Evolutionary conservation across 2,329 filamentous ascomycete genomes (phyloP), one percentile per base, ranked within the genome.

Genomic region (Cadophora sp.): DNA sequence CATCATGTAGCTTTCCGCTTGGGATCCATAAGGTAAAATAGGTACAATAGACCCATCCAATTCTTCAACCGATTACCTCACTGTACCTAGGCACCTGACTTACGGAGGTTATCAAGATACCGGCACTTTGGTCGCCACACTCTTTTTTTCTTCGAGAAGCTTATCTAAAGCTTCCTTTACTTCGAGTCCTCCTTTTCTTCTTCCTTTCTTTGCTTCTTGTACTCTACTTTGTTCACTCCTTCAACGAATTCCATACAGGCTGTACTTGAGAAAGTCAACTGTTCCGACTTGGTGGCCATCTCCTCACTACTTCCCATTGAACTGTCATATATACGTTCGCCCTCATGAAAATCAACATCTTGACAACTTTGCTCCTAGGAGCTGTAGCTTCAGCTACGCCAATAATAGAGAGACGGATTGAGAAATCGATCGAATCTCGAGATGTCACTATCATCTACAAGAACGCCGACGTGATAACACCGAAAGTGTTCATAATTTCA

Each of bases 401-500:
- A 18, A 53, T 65, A 3, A 51, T 70, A 20, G 64, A 68, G 30
- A 62, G 50, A 27, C 36, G 51, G 48, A 59, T 59, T 56, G 65
- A 60, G 33, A 53, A 53, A 33, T 53, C 65, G 1, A 30, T 66
- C 30, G 59, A 58, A 6, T 61, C 60, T 20, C 63, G 66, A 30
- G 68, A 67, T 56, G 33, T 70, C 45, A 62, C 59, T 5, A 64
- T 68, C 24, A 58, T 66, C 7, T 68, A 68, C 43, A 62, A 67
- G 56, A 62, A 68, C 27, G 66, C 64, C 27, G 59, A 66, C 36
- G 53, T 70, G 8, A 63, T 67, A 14, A 67, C 58, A 13, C 88
- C 88, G 11, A 90, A 88, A 71, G 81, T 89, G 58, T 83, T 90
- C 75, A 87, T 90, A 66, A 81, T 90, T 68, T 87, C 83, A 70